phyloP scores from a whole-genome alignment of 257 asterid species.

The Gentiana straminea region DNA sequence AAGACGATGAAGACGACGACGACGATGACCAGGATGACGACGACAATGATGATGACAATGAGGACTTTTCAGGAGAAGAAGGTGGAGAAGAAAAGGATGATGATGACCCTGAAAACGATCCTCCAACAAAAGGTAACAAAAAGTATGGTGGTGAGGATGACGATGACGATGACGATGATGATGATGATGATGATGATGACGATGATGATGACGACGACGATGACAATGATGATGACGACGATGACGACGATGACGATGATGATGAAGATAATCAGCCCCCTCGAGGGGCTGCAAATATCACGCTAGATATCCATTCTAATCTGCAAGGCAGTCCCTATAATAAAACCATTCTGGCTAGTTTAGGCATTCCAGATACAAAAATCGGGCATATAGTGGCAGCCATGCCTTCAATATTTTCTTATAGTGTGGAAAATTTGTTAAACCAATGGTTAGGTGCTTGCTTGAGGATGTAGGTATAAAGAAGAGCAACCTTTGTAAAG shows the following conservation, averaged over 20 bases:
- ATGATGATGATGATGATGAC: constrained; percentile 21
- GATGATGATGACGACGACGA: constrained; percentile 35
- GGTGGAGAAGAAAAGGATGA: constrained; percentile 57
- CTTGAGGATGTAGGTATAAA: too few species aligned
- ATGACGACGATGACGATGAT: constrained; percentile 32
- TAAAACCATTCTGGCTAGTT: too few species aligned
- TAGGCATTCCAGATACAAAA: too few species aligned
- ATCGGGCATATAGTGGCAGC: too few species aligned
- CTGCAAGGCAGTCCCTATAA: too few species aligned
- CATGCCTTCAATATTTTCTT: too few species aligned
- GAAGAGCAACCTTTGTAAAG: too few species aligned
- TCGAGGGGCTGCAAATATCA: too few species aligned
- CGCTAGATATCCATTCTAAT: too few species aligned
- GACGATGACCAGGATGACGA: constrained; percentile 6
- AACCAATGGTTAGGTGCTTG: too few species aligned
- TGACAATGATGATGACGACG: constrained; percentile 16
- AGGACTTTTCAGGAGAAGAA: constrained; percentile 68
- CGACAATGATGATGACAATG: constrained; percentile 75
- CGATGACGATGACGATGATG: constrained; percentile 29
- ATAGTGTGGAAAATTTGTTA: too few species aligned
- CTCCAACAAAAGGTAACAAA: constrained; percentile 43
- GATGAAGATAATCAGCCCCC: constrained; percentile 86
- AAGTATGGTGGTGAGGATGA: constrained; percentile 33
- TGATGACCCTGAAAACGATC: constrained; percentile 39
- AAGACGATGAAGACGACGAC: constrained; percentile 14